These are phyloP conservation scores for Chytriomyces sp. DNA, from an alignment of 192 early-diverging fungal genomes.

Conservation along the genomic window DNA sequence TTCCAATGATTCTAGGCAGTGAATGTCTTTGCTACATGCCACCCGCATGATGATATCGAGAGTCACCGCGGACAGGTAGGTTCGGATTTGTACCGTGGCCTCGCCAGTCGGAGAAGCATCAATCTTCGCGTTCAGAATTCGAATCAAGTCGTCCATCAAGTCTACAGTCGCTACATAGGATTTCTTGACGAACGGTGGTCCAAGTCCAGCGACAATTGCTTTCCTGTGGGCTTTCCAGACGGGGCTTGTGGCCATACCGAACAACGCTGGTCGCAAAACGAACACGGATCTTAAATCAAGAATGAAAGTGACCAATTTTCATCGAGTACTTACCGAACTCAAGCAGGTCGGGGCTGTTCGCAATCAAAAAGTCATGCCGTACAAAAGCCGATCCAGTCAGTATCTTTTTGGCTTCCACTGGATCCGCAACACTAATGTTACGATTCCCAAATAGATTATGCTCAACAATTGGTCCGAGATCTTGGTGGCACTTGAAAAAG, in stretches of 20 bases:
- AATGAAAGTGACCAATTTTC: background rate
- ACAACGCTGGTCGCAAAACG: background rate
- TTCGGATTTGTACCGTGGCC: background rate
- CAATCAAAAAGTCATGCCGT: background rate
- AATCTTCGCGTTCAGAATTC: conserved; percentile 3
- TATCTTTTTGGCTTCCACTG: background rate
- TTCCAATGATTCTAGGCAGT: background rate
- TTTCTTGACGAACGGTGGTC: conserved; percentile 13
- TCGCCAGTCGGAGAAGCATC: background rate
- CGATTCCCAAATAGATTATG: conserved; percentile 1
- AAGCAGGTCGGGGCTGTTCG: conserved; percentile 22
- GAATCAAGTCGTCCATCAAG: background rate
- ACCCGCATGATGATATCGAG: conserved; percentile 9
- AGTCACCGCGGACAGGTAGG: background rate
- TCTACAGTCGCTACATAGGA: conserved; percentile 12
- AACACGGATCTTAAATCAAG: background rate
- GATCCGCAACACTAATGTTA: background rate
- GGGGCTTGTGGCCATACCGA: background rate
- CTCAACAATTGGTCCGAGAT: background rate
- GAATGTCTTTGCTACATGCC: conserved; percentile 1
- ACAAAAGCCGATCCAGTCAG: conserved; percentile 14
- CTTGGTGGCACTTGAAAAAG: background rate
- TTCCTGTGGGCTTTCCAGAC: background rate
- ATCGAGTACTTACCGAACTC: conserved; percentile 5
- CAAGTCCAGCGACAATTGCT: background rate